Evolutionary conservation across 805 yeast genomes (phyloP).

Genomic region (Cephaloascus fragrans): DNA sequence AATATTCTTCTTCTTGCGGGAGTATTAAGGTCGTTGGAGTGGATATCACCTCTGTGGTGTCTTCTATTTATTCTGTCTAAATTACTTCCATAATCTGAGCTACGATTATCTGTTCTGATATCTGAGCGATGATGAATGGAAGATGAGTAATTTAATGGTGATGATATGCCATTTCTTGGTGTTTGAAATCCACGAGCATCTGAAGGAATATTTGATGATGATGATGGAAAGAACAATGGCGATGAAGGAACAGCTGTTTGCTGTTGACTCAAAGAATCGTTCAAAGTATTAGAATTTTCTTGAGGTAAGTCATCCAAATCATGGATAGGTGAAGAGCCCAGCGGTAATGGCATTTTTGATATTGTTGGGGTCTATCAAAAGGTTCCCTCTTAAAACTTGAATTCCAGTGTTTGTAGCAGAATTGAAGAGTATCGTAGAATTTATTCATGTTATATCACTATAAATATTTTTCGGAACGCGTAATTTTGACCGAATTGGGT

Average conservation of each 20-base stretch:
- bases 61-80: conserved; percentile 35
- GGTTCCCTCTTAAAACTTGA: too few species aligned
- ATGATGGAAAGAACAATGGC: conserved; percentile 43
- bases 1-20: conserved; percentile 61
- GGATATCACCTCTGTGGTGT: conserved; percentile 68
- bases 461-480: too few species aligned
- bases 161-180: conserved; percentile 26
- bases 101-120: conserved; percentile 32
- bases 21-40: conserved; percentile 55
- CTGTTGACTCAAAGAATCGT: conserved; percentile 21
- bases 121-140: conserved; percentile 23
- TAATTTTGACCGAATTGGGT: too few species aligned
- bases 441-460: too few species aligned
- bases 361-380: too few species aligned
- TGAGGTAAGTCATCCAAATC: conserved; percentile 17
- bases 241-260: conserved; percentile 40
- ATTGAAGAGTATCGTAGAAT: too few species aligned
- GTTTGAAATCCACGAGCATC: conserved; percentile 13
- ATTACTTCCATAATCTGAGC: conserved; percentile 24
- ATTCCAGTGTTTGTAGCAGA: too few species aligned
- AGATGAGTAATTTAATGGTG: conserved; percentile 42
- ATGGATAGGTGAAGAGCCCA: conserved; percentile 26
- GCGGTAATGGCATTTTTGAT: conserved; percentile 7
- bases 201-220: conserved; percentile 31
- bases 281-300: conserved; percentile 22